Evolutionary conservation across 2,329 filamentous ascomycete species (phyloP), one percentile per base, ranked within the genome.

Genomic region (Raffaelea deltoideospora): DNA sequence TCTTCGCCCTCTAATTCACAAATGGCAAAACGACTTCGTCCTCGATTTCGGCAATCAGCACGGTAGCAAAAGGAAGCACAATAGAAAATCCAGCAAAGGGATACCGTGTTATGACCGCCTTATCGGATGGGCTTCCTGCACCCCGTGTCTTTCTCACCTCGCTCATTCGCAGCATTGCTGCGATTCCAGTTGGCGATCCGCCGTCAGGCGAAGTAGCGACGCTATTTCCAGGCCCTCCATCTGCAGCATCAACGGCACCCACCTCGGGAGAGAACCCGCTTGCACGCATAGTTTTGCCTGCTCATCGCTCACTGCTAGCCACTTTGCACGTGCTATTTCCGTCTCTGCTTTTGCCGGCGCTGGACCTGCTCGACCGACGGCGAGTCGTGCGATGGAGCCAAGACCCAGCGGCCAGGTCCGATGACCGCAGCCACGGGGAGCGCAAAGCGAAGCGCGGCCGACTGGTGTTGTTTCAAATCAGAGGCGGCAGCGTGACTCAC

Each of bases 311-410:
- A 34, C 59, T 80, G 14, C 61, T 94, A n/a, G 61, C 85, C 1
- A 85, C 83, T 0, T 69, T 94, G 0, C 87, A 95, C 58, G 80
- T 85, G 24, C 61, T 95, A 13, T 92, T 92, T 50, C 86, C 86
- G 0, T 72, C 74, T 43, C 70, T 85, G 37, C 60, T 95, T 2
- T 74, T 95, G 1, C 82, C 85, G 3, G 85, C 88, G 0, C 66
- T 98, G 3, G 87, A 96, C 54, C 66, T 96, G 0, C 66, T 98
- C 1, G 90, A 98, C 54, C 72, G 84, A 20, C 61, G 68, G 3
- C 69, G 90, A 1, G 72, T 94, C 24, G 75, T 65, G 6, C 66
- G 74, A 2, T 55, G 36, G 35, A 8, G 23, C 11, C 4, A 4
- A 5, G 17, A 5, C 11, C 7, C 20, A 21, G 10, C 10, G 17